Evolutionary conservation across 306 rosid species (phyloP).

Genomic region (Rosa lucieae): DNA sequence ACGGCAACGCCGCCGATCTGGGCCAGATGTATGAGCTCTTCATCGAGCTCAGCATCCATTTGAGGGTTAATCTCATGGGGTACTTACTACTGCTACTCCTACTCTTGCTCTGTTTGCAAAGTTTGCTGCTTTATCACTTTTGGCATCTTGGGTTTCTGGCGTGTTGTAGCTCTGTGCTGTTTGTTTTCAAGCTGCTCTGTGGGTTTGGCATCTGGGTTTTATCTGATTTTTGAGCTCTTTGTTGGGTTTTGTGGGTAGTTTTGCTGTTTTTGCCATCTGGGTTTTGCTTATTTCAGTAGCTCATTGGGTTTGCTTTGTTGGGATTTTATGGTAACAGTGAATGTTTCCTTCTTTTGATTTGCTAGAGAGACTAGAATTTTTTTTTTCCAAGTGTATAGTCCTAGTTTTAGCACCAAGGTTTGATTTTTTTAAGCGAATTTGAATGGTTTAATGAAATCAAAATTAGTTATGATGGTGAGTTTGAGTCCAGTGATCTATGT

Average conservation of each 20-base stretch:
- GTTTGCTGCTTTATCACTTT: neutral
- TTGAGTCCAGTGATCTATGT: constrained; percentile 17
- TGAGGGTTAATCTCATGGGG: constrained; percentile 94
- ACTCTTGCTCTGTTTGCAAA: neutral
- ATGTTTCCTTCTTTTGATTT: neutral
- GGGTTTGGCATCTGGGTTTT: constrained; percentile 21
- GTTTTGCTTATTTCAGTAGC: neutral
- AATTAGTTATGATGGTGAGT: neutral
- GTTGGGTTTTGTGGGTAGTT: neutral
- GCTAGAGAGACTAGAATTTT: neutral
- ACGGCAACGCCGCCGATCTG: constrained; percentile 98
- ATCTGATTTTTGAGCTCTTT: neutral
- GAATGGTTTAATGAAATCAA: neutral
- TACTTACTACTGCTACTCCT: constrained; percentile 1
- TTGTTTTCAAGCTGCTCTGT: constrained; percentile 1
- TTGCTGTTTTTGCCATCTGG: constrained; percentile 20
- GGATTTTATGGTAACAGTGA: constrained; percentile 16
- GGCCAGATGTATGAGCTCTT: constrained; percentile 98
- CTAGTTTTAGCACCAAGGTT: neutral
- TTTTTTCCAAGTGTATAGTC: neutral
- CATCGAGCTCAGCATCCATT: constrained; percentile 77
- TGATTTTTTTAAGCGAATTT: constrained; percentile 11
- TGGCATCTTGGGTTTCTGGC: constrained; percentile 14
- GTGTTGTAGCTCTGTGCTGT: neutral
- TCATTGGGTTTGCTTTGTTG: neutral